Base-by-base conservation (phyloP, 805 yeast genomes). In the Lipomyces sp. region DNA sequence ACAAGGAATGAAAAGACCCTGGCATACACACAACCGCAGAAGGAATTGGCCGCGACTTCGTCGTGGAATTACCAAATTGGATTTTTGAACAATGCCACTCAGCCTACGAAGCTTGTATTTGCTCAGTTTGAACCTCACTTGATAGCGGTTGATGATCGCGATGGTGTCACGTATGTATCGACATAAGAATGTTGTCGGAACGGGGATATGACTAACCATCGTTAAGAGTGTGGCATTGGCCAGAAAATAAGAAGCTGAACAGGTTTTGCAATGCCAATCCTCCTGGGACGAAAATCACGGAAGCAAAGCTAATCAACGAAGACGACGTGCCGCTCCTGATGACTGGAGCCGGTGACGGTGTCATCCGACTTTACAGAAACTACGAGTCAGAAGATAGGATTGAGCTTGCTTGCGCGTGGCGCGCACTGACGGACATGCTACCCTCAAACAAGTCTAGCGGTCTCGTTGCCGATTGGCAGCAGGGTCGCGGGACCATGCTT, bases 401-500 rank as follows among this genome's bases (percentile, higher is more conserved):
- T 6, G 88, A 89, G 71, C 77, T 91, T 61, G 86, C 92, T 2
- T 85, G 97, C 0, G 86, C 97, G 0, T 95, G 98, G 98, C 84
- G 97, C 76, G 97, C 97, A 0, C 81, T 95, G 65, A 89, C 96
- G 0, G 97, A 93, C 76, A 82, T 94, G 74, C 79, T 92, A 18
- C 81, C 92, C 33, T 88, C 96, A 0, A 90, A 94, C 33, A 84
- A 90, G 73, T 88, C 92, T 34, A 86, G 91, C 15, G 97, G 97
- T 2, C 80, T 94, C 61, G 84, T 92, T 24, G 86, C 93, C 10
- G 98, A 95, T 72, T 95, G 99, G 99, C 98, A 94, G 77, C 99
- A 95, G 75, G 89, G 95, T 56, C 81, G 97, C 67, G 99, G 99
- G 0, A 86, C 97, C 0, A 80, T 95, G 50, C 80, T 94, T 62